phyloP scores from a whole-genome alignment of 2,329 filamentous ascomycete species.

The Stemphylium beticola region DNA sequence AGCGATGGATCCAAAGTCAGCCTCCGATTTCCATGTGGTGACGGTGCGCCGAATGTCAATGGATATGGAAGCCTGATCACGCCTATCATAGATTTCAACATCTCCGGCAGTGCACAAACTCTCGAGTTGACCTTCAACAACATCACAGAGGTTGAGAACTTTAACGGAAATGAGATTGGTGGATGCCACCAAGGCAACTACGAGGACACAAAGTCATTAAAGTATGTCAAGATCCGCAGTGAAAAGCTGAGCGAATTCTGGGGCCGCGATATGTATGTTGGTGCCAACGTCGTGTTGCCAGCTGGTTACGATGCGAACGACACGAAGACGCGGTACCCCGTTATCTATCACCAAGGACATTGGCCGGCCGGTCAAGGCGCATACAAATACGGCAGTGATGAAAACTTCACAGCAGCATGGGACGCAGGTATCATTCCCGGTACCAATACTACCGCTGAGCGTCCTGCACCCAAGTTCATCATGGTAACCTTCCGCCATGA shows the following conservation, averaged over 20 bases:
- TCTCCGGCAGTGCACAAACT: constrained; percentile 38
- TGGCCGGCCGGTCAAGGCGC: constrained; percentile 36
- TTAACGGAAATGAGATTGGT: constrained; percentile 46
- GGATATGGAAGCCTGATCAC: constrained; percentile 43
- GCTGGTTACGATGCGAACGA: constrained; percentile 42
- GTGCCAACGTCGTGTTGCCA: constrained; percentile 47
- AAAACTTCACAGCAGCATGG: constrained; percentile 36
- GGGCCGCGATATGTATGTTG: constrained; percentile 47
- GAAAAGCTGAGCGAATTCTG: constrained; percentile 46
- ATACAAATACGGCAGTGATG: constrained; percentile 25
- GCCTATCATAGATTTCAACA: constrained; percentile 25
- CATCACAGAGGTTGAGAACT: constrained; percentile 26
- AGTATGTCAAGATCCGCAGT: constrained; percentile 49
- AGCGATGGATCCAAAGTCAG: constrained; percentile 47
- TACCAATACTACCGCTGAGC: constrained; percentile 30
- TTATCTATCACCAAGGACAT: constrained; percentile 47
- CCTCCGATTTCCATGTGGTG: constrained; percentile 48
- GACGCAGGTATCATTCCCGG: constrained; percentile 40
- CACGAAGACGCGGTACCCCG: constrained; percentile 41
- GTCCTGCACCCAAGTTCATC: constrained; percentile 46
- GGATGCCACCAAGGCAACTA: constrained; percentile 51
- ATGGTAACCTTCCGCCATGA: constrained; percentile 49
- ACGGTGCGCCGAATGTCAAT: constrained; percentile 39
- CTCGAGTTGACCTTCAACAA: constrained; percentile 42
- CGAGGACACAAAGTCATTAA: constrained; percentile 40